phyloP scores from a whole-genome alignment of 345 rosid species.

The Gossypium arboreum region DNA sequence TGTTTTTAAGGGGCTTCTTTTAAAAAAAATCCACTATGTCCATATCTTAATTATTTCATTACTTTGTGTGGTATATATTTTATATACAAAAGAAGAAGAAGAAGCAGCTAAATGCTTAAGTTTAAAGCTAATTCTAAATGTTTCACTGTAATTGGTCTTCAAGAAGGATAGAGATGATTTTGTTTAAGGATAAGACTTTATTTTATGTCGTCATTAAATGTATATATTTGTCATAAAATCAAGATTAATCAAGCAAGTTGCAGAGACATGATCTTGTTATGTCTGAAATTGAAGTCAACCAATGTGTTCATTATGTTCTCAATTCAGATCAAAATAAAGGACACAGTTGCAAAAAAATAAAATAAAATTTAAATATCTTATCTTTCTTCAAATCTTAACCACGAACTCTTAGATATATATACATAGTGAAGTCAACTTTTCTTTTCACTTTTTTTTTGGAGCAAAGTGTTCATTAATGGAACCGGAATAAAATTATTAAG shows the following conservation, averaged over 20 bases:
- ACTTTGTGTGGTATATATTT: conserved; percentile 1
- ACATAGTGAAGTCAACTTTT: not conserved
- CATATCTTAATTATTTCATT: conserved; percentile 8
- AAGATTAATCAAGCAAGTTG: conserved; percentile 20
- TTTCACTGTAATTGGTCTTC: conserved; percentile 12
- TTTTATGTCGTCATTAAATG: too few relatives aligned
- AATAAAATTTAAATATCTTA: not conserved
- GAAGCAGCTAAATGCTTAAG: conserved; percentile 10
- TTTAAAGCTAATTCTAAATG: conserved; percentile 13
- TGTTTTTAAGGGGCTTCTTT: not conserved
- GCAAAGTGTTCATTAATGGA: not conserved
- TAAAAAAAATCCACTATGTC: not conserved
- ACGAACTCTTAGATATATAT: not conserved
- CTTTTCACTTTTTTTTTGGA: not conserved
- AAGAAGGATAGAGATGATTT: not conserved
- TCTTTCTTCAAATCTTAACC: not conserved
- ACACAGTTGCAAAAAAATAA: not conserved
- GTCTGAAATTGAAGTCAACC: conserved; percentile 11
- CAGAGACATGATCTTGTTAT: not conserved
- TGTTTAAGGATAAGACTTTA: not conserved
- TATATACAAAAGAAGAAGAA: not conserved
- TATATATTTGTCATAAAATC: not conserved
- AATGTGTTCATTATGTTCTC: conserved; percentile 19
- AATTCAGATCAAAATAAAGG: not conserved
- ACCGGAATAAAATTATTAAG: too few relatives aligned